A percentile compares a stretch with the other conserved stretches of the same genome.
Evolutionary conservation across 78 protist genomes (phyloP).

Genomic region (Emiliania huxleyi): DNA sequence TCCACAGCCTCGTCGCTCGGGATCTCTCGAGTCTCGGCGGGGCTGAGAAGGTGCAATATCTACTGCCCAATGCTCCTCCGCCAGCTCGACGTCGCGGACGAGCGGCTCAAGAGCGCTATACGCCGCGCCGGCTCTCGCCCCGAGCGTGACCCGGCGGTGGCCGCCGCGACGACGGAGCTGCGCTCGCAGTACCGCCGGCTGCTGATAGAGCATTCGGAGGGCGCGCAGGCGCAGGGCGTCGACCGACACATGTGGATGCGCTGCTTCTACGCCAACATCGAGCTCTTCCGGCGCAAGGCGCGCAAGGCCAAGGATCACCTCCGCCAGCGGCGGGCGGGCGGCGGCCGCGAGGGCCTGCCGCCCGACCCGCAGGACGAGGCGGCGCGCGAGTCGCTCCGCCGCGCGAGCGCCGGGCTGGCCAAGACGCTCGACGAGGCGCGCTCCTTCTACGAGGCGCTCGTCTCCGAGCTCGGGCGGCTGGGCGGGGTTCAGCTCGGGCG

Average conservation of each 20-base stretch:
- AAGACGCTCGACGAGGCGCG: not conserved
- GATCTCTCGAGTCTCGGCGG: no score
- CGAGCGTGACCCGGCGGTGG: not conserved
- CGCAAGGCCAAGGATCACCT: not conserved
- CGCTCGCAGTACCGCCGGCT: not conserved
- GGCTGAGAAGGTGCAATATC: no score
- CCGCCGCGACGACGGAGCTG: not conserved
- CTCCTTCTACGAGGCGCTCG: not conserved
- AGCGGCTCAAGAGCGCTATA: not conserved
- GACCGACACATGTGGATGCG: not conserved
- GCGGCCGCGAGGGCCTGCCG: not conserved
- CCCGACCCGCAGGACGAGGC: not conserved
- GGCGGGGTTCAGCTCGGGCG: not conserved
- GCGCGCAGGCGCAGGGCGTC: not conserved
- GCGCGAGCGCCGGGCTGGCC: not conserved
- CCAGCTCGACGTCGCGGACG: not conserved
- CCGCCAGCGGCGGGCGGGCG: not conserved
- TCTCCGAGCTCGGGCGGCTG: not conserved
- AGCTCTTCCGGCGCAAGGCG: not conserved
- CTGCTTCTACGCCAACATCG: not conserved
- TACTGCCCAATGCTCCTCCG: no score
- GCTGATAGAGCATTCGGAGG: not conserved
- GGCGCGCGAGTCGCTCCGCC: not conserved
- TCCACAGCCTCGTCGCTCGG: no score
- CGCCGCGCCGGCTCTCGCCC: not conserved